These are phyloP conservation scores for Metarhizium guizhouense DNA, from an alignment of 2,329 filamentous ascomycete species.

Conservation along the genomic window DNA sequence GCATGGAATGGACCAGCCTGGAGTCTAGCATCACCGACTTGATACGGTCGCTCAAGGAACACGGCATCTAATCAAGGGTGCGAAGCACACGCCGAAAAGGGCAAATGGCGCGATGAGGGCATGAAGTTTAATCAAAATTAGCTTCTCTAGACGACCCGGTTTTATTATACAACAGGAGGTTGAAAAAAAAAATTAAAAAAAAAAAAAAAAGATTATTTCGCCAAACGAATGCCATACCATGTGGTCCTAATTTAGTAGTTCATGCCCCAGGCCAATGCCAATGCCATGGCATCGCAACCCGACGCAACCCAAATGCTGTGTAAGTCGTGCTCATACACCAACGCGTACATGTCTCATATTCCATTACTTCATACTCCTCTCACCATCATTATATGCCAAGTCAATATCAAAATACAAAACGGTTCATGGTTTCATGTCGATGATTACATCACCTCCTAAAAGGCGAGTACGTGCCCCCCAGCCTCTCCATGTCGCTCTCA, in stretches of 20 bases:
- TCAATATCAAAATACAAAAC: not conserved
- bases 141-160: not conserved
- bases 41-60: constrained; percentile 51
- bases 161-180: not conserved
- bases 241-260: too few species aligned
- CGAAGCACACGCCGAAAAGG: not conserved
- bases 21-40: constrained; percentile 46
- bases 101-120: not conserved
- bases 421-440: not conserved
- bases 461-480: constrained; percentile 7
- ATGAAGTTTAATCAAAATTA: not conserved
- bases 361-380: not conserved
- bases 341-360: not conserved
- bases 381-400: not conserved
- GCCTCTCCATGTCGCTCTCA: constrained; percentile 11
- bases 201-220: not conserved
- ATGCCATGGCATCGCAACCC: not conserved
- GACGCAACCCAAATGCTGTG: not conserved
- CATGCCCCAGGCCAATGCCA: not conserved
- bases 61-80: constrained; percentile 15
- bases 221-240: not conserved
- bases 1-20: not conserved
- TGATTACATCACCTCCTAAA: not conserved
- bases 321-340: not conserved
- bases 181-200: too few species aligned